These are phyloP conservation scores for Scedosporium aurantiacum DNA, from an alignment of 2,329 filamentous ascomycete genomes.

Conservation along the genomic window DNA sequence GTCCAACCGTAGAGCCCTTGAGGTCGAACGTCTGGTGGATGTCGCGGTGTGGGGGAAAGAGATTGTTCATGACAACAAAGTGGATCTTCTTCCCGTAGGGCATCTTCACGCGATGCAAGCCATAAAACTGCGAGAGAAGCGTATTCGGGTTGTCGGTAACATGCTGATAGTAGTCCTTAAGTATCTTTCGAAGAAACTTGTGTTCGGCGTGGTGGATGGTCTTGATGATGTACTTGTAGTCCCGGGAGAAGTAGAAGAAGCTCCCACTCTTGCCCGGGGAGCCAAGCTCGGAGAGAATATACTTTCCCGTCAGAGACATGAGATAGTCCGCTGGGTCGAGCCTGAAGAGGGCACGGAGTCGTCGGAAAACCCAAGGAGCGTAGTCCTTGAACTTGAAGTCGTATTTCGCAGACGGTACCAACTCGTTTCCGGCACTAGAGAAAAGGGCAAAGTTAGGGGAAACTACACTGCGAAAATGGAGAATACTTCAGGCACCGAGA, in stretches of 20 bases:
- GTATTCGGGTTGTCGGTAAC: constrained; percentile 92
- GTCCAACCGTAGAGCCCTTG: constrained; percentile 89
- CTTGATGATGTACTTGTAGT: constrained; percentile 99
- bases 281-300: constrained; percentile 92
- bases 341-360: constrained; percentile 75
- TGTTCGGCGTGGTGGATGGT: constrained; percentile 95
- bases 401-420: constrained; percentile 96
- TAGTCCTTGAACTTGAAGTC: constrained; percentile 99
- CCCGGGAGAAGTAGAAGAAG: constrained; percentile 98
- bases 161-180: constrained; percentile 89
- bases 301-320: constrained; percentile 96
- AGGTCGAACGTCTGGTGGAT: constrained; percentile 96
- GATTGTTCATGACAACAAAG: constrained; percentile 99
- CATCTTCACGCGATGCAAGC: constrained; percentile 94
- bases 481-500: constrained; percentile 32
- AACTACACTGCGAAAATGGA: not conserved
- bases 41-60: constrained; percentile 93
- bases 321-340: constrained; percentile 96
- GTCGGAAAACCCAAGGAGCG: constrained; percentile 97
- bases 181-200: constrained; percentile 72
- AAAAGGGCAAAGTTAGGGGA: constrained; percentile 21
- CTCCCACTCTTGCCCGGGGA: constrained; percentile 97
- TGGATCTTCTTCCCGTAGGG: constrained; percentile 97
- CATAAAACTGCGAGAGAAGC: constrained; percentile 93
- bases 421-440: constrained; percentile 80